Conservation (phyloP, 495 filamentous ascomycete genomes). For the Penicillium paxilli region DNA sequence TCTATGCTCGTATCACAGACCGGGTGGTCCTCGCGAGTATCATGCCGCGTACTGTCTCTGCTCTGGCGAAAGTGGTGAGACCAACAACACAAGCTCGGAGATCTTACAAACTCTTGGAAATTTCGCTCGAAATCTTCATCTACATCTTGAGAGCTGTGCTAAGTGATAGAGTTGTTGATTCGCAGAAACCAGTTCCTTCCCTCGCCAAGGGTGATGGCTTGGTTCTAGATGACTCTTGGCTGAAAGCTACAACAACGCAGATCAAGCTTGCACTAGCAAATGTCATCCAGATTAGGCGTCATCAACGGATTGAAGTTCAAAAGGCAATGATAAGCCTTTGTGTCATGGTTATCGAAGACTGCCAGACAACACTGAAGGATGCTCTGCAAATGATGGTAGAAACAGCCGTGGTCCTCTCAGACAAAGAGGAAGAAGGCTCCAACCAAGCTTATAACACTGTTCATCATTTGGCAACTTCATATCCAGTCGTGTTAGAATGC, state of each 20-base stretch:
- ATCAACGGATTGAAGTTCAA: constrained; percentile 71
- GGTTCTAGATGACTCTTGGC: constrained; percentile 63
- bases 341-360: constrained; percentile 71
- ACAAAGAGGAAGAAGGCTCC: constrained; percentile 41
- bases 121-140: constrained; percentile 59
- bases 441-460: constrained; percentile 48
- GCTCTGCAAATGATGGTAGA: constrained; percentile 74
- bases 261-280: constrained; percentile 83
- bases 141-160: constrained; percentile 63
- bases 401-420: constrained; percentile 73
- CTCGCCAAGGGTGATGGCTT: constrained; percentile 35
- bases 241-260: constrained; percentile 77
- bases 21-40: constrained; percentile 74
- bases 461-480: constrained; percentile 59
- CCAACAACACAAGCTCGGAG: constrained; percentile 63
- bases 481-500: constrained; percentile 62
- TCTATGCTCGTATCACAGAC: constrained; percentile 65
- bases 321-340: constrained; percentile 68
- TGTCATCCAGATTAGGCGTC: constrained; percentile 73
- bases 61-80: constrained; percentile 71
- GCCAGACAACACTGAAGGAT: constrained; percentile 68
- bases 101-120: constrained; percentile 62
- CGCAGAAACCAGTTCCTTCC: constrained; percentile 15
- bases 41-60: constrained; percentile 85
- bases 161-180: constrained; percentile 49